These are phyloP conservation scores for Solanum stenotomum DNA, from an alignment of 257 asterid species.

Conservation along the genomic window DNA sequence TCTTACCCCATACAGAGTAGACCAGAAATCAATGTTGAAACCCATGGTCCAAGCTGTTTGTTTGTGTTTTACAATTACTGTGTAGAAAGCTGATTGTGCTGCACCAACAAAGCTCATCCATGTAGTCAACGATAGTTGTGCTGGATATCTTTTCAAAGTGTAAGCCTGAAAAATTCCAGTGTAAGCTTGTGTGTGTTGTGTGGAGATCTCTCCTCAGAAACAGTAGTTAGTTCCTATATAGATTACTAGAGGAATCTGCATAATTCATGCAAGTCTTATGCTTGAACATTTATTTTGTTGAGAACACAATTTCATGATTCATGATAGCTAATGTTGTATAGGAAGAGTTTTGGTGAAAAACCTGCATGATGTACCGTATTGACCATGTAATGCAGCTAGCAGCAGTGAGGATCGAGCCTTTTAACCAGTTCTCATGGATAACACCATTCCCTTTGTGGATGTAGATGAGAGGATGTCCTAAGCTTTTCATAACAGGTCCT, in stretches of 20 bases:
- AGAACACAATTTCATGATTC: neutral
- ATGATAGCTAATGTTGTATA: neutral
- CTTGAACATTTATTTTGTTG: neutral
- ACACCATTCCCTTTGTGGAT: constrained; percentile 22
- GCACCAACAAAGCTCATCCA: constrained; percentile 80
- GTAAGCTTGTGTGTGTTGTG: neutral
- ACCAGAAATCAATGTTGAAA: constrained; percentile 64
- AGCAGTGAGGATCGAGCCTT: constrained; percentile 44
- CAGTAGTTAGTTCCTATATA: neutral
- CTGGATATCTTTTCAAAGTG: constrained; percentile 62
- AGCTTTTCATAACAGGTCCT: constrained; percentile 37
- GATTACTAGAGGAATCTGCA: neutral
- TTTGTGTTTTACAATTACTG: constrained; percentile 43
- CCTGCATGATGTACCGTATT: constrained; percentile 73
- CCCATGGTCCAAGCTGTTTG: constrained; percentile 62
- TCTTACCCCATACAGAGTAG: constrained; percentile 59
- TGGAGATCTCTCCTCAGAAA: neutral
- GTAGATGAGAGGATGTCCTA: constrained; percentile 31
- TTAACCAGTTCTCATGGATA: constrained; percentile 45
- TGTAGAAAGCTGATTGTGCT: constrained; percentile 64
- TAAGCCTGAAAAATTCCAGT: constrained; percentile 32
- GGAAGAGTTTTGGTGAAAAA: constrained; percentile 2
- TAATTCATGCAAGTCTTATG: neutral
- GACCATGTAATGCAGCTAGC: constrained; percentile 74
- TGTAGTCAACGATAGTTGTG: constrained; percentile 59